Evolutionary conservation across 2,329 filamentous ascomycete species (phyloP).

Genomic region (Ilyonectria sp.): DNA sequence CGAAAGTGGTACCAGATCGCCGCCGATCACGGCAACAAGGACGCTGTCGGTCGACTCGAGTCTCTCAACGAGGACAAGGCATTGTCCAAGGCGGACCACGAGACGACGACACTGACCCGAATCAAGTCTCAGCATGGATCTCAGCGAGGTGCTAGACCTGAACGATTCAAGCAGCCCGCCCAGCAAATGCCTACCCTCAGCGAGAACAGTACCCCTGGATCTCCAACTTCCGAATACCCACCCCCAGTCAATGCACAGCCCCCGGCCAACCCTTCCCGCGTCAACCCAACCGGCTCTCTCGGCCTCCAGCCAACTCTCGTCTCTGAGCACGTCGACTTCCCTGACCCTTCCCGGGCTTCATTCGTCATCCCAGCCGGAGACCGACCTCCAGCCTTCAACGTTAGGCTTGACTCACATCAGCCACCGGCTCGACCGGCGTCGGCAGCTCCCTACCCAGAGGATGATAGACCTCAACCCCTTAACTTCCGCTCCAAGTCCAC

Average conservation of each 20-base stretch:
- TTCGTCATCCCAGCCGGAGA: slow-evolving; percentile 52
- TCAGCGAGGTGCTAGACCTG: slow-evolving; percentile 73
- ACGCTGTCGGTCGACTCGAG: slow-evolving; percentile 86
- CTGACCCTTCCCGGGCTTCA: slow-evolving; percentile 62
- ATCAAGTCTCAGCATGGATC: slow-evolving; percentile 89
- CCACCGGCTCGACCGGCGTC: slow-evolving; percentile 64
- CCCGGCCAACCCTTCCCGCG: slow-evolving; percentile 33
- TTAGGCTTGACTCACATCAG: slow-evolving; percentile 60
- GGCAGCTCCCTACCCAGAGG: slow-evolving; percentile 79
- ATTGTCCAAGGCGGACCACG: slow-evolving; percentile 91
- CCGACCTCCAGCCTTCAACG: slow-evolving; percentile 65
- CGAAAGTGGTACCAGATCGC: slow-evolving; percentile 92
- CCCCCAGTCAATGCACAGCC: slow-evolving; percentile 36
- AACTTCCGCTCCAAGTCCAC: slow-evolving; percentile 61
- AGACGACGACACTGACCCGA: slow-evolving; percentile 88
- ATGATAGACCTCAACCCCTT: slow-evolving; percentile 72
- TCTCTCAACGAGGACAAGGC: slow-evolving; percentile 87
- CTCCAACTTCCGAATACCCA: slow-evolving; percentile 44
- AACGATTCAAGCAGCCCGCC: slow-evolving; percentile 68
- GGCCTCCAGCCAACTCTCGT: slow-evolving; percentile 55
- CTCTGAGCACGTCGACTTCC: slow-evolving; percentile 60
- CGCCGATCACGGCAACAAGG: slow-evolving; percentile 91
- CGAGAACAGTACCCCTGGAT: slow-evolving; percentile 57
- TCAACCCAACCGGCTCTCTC: slow-evolving; percentile 56
- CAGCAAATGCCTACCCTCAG: slow-evolving; percentile 65